A percentile compares a stretch with the other conserved stretches of the same genome.
Evolutionary conservation across 306 rosid genomes (phyloP).

Genomic region (Fragaria vesca): DNA sequence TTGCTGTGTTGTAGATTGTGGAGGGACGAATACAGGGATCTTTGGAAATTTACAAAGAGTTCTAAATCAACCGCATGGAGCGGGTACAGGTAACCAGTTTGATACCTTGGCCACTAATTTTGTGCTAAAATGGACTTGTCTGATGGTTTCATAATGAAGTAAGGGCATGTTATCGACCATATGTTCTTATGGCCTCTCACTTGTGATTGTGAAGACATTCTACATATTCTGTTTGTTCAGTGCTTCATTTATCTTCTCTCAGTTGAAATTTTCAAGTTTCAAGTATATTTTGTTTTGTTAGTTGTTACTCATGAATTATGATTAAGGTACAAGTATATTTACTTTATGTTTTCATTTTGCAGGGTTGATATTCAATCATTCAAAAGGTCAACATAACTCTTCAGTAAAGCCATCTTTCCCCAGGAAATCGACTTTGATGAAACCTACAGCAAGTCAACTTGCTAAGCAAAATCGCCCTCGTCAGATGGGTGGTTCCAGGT

Average conservation of each 20-base stretch:
- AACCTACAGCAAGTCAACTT: slow-evolving; percentile 90
- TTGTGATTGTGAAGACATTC: neutral
- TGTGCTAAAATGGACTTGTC: neutral
- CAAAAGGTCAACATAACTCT: slow-evolving; percentile 40
- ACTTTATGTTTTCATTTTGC: slow-evolving; percentile 19
- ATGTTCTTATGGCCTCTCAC: neutral
- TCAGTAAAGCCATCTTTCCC: slow-evolving; percentile 33
- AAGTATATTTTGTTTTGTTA: neutral
- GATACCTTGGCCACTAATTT: slow-evolving; percentile 14
- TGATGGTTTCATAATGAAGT: neutral
- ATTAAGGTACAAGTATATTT: neutral
- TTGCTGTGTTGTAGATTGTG: slow-evolving; percentile 31
- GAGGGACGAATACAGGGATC: slow-evolving; percentile 32
- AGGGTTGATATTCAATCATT: slow-evolving; percentile 58
- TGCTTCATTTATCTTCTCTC: neutral
- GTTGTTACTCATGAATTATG: neutral
- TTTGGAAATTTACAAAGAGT: slow-evolving; percentile 45
- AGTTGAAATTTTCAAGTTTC: neutral
- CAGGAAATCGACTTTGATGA: slow-evolving; percentile 83
- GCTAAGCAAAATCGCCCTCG: slow-evolving; percentile 67
- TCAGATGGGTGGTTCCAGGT: slow-evolving; percentile 63
- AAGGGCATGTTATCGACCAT: neutral
- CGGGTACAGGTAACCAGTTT: slow-evolving; percentile 47
- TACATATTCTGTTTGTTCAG: neutral
- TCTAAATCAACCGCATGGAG: slow-evolving; percentile 44